A percentile compares a stretch with the other conserved stretches of the same genome.
Conservation (phyloP, 2,329 filamentous ascomycete genomes). For the Sarocladium brachiariae region DNA sequence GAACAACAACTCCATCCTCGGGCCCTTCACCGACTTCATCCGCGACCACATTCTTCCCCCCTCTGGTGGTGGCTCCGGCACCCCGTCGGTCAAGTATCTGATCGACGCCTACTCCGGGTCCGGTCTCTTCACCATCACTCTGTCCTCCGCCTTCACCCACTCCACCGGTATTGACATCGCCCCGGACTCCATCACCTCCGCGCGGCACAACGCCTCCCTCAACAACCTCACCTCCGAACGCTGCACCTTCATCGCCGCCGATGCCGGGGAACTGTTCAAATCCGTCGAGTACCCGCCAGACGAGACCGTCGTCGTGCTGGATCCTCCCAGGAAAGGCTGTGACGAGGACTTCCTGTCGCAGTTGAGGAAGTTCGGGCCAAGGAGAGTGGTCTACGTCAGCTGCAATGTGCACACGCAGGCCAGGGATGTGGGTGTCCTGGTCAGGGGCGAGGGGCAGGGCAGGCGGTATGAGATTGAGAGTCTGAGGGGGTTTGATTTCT, state of each 20-base stretch:
- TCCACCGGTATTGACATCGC: constrained; percentile 90
- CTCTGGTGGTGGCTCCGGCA: not conserved
- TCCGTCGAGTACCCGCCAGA: constrained; percentile 65
- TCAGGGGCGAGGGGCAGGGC: constrained; percentile 53
- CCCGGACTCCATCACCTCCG: constrained; percentile 67
- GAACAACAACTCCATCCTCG: constrained; percentile 98
- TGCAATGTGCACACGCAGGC: constrained; percentile 99
- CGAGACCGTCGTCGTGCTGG: constrained; percentile 88
- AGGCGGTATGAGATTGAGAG: constrained; percentile 79
- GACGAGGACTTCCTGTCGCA: constrained; percentile 78
- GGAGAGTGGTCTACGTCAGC: constrained; percentile 84
- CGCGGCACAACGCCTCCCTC: constrained; percentile 67
- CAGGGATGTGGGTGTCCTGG: constrained; percentile 80
- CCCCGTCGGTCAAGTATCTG: constrained; percentile 63
- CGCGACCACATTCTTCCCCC: constrained; percentile 66
- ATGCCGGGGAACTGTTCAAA: constrained; percentile 77
- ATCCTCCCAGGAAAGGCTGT: constrained; percentile 94
- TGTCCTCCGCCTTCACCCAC: constrained; percentile 76
- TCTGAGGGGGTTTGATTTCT: constrained; percentile 90
- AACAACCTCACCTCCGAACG: constrained; percentile 64
- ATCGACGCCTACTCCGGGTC: constrained; percentile 98
- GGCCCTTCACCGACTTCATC: constrained; percentile 79
- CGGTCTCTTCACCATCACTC: constrained; percentile 92
- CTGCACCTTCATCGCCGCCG: constrained; percentile 81
- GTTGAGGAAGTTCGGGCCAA: constrained; percentile 69